Evolutionary conservation across 2,329 filamentous ascomycete genomes (phyloP), one percentile per base, ranked within the genome.

Genomic region (Xylariaceae sp.): DNA sequence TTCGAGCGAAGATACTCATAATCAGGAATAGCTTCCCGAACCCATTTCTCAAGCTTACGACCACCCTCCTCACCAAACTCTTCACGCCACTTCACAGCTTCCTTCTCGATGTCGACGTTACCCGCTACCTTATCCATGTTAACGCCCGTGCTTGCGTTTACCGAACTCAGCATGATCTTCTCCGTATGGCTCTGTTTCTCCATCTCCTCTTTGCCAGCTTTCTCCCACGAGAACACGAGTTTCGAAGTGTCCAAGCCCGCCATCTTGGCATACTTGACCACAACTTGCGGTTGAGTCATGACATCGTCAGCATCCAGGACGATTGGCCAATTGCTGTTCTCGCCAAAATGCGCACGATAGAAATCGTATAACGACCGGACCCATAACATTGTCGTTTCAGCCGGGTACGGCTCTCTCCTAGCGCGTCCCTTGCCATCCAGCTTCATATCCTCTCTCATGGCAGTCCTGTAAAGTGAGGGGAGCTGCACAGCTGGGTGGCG

Each of bases 41-140:
- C 44, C 44, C 32, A 45, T 27, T 39, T 38, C 44, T 45, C 44
- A 6, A 45, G 35, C 32, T 45, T 45, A 6, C 7, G 11, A 12
- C 44, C 44, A 3, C 33, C 10, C 18, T 38, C 44, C 9, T 45
- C 44, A n/a, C 44, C 44, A n/a, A 45, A 45, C 44, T 45, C 44
- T 14, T 7, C 33, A 5, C 33, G 17, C 44, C 44, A 45, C 33
- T 45, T 45, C 3, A 6, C 18, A 10, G 44, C 44, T 35, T 45
- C 44, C 9, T 14, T 35, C 14, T 45, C 44, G 5, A 45, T 11
- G 33, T 45, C 19, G 9, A 39, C 15, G 11, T 18, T 27, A 30
- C 32, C 44, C 4, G 44, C 44, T 18, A 45, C 12, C 32, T 45
- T 45, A 5, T 17, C 36, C 15, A n/a, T 14, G 19, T 45, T 19